Evolutionary conservation across 345 rosid species (phyloP).

Genomic region (Hirschfeldia incana): DNA sequence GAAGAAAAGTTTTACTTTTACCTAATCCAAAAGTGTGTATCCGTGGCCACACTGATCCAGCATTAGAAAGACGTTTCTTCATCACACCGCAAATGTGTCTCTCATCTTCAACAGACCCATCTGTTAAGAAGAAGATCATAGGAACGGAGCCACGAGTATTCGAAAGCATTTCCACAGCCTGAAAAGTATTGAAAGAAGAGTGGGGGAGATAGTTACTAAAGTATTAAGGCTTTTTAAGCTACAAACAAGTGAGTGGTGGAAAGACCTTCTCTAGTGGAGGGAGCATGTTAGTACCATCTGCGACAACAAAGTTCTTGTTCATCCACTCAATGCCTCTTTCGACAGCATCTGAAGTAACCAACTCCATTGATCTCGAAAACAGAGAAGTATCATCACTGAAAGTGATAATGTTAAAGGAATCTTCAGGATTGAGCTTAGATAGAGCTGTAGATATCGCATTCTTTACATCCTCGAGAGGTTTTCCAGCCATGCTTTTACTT

Average conservation of each 20-base stretch:
- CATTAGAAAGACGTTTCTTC: constrained; percentile 55
- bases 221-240: background rate
- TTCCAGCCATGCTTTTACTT: constrained; percentile 89
- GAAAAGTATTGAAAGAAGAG: constrained; percentile 34
- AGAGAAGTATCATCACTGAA: constrained; percentile 68
- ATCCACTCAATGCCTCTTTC: constrained; percentile 77
- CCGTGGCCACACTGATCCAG: constrained; percentile 60
- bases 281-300: constrained; percentile 69
- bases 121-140: constrained; percentile 76
- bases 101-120: constrained; percentile 96
- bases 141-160: constrained; percentile 64
- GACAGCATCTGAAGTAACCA: constrained; percentile 57
- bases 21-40: constrained; percentile 85
- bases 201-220: background rate
- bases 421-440: constrained; percentile 57
- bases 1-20: constrained; percentile 32
- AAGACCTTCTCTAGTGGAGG: constrained; percentile 76
- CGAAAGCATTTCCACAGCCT: constrained; percentile 90
- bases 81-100: constrained; percentile 68
- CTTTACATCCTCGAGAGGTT: constrained; percentile 66
- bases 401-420: constrained; percentile 81
- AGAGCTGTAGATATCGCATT: constrained; percentile 62
- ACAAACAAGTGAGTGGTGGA: constrained; percentile 19
- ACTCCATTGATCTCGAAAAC: constrained; percentile 69
- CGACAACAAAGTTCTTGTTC: constrained; percentile 54